These are phyloP conservation scores for Globisporangium cylindrosporum DNA, from an alignment of 352 stramenopile genomes.

Conservation along the genomic window DNA sequence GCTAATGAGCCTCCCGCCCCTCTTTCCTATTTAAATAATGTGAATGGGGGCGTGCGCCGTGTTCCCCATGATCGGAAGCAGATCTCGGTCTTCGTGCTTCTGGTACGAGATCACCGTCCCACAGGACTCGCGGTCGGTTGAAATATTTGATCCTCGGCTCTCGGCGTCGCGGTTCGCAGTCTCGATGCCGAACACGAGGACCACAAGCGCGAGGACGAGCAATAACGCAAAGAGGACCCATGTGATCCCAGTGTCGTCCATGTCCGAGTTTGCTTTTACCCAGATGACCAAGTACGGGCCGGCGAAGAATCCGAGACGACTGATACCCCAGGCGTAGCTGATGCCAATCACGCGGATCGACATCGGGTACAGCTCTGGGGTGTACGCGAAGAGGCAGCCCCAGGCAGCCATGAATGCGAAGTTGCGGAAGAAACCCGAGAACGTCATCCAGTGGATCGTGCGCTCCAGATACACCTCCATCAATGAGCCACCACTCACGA, in stretches of 20 bases:
- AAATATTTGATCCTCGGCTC: neutral
- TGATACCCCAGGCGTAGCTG: conserved; percentile 17
- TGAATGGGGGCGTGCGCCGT: too few relatives aligned
- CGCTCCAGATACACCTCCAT: conserved; percentile 22
- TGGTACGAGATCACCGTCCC: neutral
- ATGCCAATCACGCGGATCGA: conserved; percentile 16
- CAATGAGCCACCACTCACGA: conserved; percentile 5
- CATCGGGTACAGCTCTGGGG: conserved; percentile 16
- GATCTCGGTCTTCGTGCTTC: neutral
- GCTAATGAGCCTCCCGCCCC: too few relatives aligned
- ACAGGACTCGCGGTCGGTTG: neutral
- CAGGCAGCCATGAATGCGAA: neutral
- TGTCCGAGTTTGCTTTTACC: neutral
- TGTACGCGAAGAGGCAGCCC: neutral
- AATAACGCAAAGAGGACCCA: neutral
- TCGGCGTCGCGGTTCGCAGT: neutral
- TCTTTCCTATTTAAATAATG: too few relatives aligned
- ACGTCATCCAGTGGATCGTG: conserved; percentile 10
- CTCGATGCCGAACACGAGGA: neutral
- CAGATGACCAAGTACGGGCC: conserved; percentile 12
- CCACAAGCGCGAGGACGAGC: neutral
- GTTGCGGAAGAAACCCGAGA: neutral
- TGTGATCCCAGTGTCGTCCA: neutral
- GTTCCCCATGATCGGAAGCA: too few relatives aligned
- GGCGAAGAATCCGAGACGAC: conserved; percentile 16